phyloP scores from a whole-genome alignment of 495 filamentous ascomycete genomes.

The Amphirosellinia nigrospora region DNA sequence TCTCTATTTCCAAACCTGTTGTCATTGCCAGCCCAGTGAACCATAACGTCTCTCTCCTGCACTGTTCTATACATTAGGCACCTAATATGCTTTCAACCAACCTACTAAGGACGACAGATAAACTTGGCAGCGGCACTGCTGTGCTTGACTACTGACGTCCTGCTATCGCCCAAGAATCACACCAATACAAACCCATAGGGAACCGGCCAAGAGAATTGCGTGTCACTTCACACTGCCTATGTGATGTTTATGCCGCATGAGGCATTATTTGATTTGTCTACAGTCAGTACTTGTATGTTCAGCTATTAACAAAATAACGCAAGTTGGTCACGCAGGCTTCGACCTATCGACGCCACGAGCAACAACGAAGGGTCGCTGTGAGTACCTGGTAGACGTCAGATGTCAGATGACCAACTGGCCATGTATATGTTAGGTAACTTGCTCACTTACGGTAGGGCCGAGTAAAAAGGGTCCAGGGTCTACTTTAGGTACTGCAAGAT shows the following conservation, averaged over 20 bases:
- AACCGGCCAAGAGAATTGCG: background rate
- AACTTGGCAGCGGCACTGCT: constrained; percentile 1
- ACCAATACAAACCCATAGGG: background rate
- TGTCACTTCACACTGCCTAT: constrained; percentile 7
- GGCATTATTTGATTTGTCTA: constrained; percentile 18
- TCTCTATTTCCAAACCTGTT: background rate
- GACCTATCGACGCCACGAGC: background rate
- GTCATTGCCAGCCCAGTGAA: too few relatives aligned
- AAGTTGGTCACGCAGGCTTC: background rate
- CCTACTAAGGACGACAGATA: constrained; percentile 1
- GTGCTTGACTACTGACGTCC: background rate
- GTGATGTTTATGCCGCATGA: background rate
- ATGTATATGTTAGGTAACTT: too few relatives aligned
- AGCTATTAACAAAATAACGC: constrained; percentile 15
- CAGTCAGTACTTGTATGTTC: background rate
- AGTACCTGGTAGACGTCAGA: too few relatives aligned
- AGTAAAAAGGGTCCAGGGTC: background rate
- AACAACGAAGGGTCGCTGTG: background rate
- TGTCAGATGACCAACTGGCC: constrained; percentile 6
- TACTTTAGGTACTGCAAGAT: too few relatives aligned
- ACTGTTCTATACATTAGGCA: background rate
- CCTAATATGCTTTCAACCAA: background rate
- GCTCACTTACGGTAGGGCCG: background rate
- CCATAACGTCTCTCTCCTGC: background rate
- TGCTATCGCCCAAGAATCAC: background rate